These are phyloP conservation scores for Ocimum tenuiflorum DNA, from an alignment of 257 asterid species.

Conservation along the genomic window DNA sequence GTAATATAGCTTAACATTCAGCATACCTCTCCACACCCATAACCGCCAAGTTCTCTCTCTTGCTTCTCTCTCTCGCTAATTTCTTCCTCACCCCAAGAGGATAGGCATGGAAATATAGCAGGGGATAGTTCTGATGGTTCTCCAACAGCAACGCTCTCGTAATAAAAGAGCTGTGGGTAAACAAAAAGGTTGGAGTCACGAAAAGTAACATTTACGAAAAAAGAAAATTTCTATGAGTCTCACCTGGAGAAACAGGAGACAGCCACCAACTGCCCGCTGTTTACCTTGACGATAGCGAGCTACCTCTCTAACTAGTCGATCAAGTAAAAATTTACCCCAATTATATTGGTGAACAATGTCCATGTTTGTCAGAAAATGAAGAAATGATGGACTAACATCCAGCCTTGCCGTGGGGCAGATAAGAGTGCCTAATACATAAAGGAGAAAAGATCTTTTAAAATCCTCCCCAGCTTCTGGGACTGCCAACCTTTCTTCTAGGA, in stretches of 20 bases:
- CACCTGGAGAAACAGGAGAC: slow-evolving; percentile 97
- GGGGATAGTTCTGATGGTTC: slow-evolving; percentile 77
- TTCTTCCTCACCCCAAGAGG: slow-evolving; percentile 99
- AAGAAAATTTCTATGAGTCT: slow-evolving; percentile 9
- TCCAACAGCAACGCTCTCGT: slow-evolving; percentile 94
- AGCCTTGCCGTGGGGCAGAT: slow-evolving; percentile 93
- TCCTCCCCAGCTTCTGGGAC: slow-evolving; percentile 94
- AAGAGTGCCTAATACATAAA: slow-evolving; percentile 89
- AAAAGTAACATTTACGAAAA: not conserved
- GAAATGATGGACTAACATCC: slow-evolving; percentile 97
- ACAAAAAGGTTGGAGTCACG: slow-evolving; percentile 1
- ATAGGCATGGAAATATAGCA: slow-evolving; percentile 79
- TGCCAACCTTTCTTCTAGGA: slow-evolving; percentile 78
- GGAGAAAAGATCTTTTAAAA: slow-evolving; percentile 90
- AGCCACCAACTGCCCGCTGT: slow-evolving; percentile 98
- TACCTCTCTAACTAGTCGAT: slow-evolving; percentile 89
- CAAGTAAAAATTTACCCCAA: slow-evolving; percentile 97
- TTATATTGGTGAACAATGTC: slow-evolving; percentile 84
- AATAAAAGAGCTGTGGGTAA: slow-evolving; percentile 77
- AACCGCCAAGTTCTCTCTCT: slow-evolving; percentile 93
- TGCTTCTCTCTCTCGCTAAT: slow-evolving; percentile 91
- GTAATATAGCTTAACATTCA: slow-evolving; percentile 6
- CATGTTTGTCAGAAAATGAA: slow-evolving; percentile 85
- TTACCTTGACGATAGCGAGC: slow-evolving; percentile 97
- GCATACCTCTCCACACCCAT: slow-evolving; percentile 93